phyloP scores from a whole-genome alignment of 2,329 filamentous ascomycete species.

The Ceratocystis diversiconidia region DNA sequence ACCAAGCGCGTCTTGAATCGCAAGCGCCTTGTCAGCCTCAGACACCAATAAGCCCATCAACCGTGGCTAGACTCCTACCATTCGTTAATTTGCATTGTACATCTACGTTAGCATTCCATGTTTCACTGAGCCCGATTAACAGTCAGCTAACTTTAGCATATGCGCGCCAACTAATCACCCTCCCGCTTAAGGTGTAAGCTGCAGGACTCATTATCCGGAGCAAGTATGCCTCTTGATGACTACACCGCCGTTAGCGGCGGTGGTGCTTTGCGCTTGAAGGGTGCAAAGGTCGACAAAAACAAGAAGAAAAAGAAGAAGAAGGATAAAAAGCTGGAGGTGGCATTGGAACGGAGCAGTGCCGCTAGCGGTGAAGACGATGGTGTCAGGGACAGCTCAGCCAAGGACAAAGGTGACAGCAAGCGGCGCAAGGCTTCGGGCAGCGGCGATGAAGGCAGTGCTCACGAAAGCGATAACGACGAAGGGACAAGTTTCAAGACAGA shows the following conservation, averaged over 20 bases:
- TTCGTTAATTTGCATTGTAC: background rate
- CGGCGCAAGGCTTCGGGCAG: slow-evolving; percentile 20
- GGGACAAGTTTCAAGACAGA: slow-evolving; percentile 55
- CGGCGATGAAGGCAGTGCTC: slow-evolving; percentile 4
- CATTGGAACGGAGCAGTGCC: slow-evolving; percentile 19
- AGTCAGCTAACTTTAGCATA: background rate
- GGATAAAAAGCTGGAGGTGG: slow-evolving; percentile 33
- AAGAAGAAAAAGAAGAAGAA: slow-evolving; percentile 48
- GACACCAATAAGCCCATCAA: background rate
- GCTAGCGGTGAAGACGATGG: slow-evolving; percentile 18
- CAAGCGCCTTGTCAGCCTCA: background rate
- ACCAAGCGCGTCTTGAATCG: background rate
- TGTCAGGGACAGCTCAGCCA: slow-evolving; percentile 19
- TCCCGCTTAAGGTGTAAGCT: background rate
- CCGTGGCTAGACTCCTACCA: background rate
- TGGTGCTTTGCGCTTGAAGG: slow-evolving; percentile 76
- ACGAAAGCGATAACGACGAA: slow-evolving; percentile 22
- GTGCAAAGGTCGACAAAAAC: slow-evolving; percentile 47
- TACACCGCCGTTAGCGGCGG: slow-evolving; percentile 51
- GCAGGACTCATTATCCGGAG: background rate
- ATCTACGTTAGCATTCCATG: background rate
- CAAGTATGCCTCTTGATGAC: slow-evolving; percentile 56
- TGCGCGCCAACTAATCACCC: background rate
- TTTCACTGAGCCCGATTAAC: background rate
- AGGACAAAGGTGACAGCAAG: slow-evolving; percentile 22